Base-by-base conservation (phyloP, 139 green algal genomes). In the Edaphochlamys debaryana region DNA sequence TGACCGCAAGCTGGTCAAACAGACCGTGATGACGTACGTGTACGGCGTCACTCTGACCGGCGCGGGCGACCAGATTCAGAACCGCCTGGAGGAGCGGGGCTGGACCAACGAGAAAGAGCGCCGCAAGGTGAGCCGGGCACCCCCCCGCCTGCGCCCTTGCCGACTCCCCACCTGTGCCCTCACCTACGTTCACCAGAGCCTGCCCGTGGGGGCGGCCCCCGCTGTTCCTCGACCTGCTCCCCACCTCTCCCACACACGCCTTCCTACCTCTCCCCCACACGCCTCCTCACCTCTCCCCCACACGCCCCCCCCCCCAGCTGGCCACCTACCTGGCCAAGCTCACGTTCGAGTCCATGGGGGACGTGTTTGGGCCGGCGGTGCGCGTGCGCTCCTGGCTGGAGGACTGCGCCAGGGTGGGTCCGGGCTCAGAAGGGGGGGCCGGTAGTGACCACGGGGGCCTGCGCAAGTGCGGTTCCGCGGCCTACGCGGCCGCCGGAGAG, bases 11-110 rank as follows among this genome's bases (percentile, higher is more conserved):
- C 90, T 99, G 40, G 97, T 99, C 38, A 99, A 99, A 89, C 97
- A 99, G 90, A 99, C 96, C n/a, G 97, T 99, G 4, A 99, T 99
- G 97, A 99, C 97, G 17, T 96, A 93, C 36, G 97, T 99, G 73
- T 99, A 99, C 64, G 97, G 97, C 54, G 97, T 99, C 8, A 99
- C 97, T 0, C 94, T 95, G 60, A 83, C 98, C 0, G 97, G 97
- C 23, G 97, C 97, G 22, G 89, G 95, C 6, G 76, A 94, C 41
- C 97, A 99, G 92, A 96, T 99, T 32, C 69, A 76, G 38, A 92
- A 83, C 74, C 91, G 96, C 20, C 84, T 99, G 72, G 82, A 85
- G 54, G 96, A 98, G 87, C 85, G 94, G 9, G 95, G 92, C 34
- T 95, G 82, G 85, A 63, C 29, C 66, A 91, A 92, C 30, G 78